Percentiles rank a stretch among this genome's conserved stretches.
Evolutionary conservation across 768 basidiomycete genomes (phyloP).

Genomic region (Pseudohyphozyma bogoriensis): DNA sequence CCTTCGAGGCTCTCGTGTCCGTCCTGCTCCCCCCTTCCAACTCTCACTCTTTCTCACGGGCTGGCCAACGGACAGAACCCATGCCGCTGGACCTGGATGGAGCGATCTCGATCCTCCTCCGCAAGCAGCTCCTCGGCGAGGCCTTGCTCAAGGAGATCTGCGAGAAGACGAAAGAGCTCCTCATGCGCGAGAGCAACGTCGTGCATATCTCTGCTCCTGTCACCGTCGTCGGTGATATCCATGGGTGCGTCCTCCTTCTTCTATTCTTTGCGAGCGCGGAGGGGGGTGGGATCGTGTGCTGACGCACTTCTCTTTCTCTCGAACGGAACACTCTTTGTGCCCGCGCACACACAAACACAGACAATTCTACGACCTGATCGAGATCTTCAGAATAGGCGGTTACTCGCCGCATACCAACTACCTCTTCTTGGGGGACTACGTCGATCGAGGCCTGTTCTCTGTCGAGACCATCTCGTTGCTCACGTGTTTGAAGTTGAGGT

Average conservation of each 20-base stretch:
- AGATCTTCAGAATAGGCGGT: slow-evolving; percentile 97
- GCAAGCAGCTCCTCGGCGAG: slow-evolving; percentile 76
- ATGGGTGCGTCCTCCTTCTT: slow-evolving; percentile 59
- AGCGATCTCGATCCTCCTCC: slow-evolving; percentile 28
- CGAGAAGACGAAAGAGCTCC: slow-evolving; percentile 97
- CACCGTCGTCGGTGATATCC: slow-evolving; percentile 97
- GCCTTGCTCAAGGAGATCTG: slow-evolving; percentile 94
- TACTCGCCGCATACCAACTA: slow-evolving; percentile 96
- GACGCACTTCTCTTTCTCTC: neutral
- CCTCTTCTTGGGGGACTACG: slow-evolving; percentile 96
- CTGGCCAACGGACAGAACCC: too few species aligned
- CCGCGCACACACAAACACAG: slow-evolving; percentile 43
- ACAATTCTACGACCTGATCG: slow-evolving; percentile 98
- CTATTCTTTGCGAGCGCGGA: neutral
- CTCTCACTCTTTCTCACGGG: too few species aligned
- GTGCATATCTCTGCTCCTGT: slow-evolving; percentile 94
- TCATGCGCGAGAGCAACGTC: slow-evolving; percentile 98
- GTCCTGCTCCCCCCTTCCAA: too few species aligned
- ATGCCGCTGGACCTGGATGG: slow-evolving; percentile 26
- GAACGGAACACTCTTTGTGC: too few species aligned
- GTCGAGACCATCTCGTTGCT: slow-evolving; percentile 97
- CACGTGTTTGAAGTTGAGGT: slow-evolving; percentile 91
- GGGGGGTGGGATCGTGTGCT: neutral
- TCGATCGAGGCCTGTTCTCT: slow-evolving; percentile 92
- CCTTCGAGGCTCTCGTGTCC: too few species aligned